phyloP scores from a whole-genome alignment of 2,329 filamentous ascomycete genomes.

The Microdochium trichocladiopsis region DNA sequence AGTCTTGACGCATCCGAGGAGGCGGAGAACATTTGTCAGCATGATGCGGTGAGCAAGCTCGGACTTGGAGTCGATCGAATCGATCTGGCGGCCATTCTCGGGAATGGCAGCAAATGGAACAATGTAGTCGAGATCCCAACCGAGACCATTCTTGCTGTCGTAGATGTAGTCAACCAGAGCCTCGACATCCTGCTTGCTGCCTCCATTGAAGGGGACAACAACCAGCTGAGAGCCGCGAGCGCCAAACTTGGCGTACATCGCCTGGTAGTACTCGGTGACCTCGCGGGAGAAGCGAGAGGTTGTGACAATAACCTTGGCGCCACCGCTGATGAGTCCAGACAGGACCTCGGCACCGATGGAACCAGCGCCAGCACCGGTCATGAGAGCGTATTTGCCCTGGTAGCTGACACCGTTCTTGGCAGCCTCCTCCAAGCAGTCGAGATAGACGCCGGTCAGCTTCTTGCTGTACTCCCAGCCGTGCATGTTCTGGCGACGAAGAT shows the following conservation, averaged over 20 bases:
- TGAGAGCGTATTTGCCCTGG: constrained; percentile 90
- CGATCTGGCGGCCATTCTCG: constrained; percentile 95
- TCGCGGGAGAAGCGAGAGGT: constrained; percentile 94
- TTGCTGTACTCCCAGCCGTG: constrained; percentile 99
- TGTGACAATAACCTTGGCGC: constrained; percentile 93
- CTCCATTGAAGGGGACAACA: constrained; percentile 98
- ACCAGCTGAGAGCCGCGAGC: constrained; percentile 93
- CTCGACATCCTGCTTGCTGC: constrained; percentile 96
- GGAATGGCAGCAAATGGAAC: constrained; percentile 96
- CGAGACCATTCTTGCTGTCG: constrained; percentile 89
- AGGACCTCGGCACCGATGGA: constrained; percentile 97
- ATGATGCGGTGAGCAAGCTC: constrained; percentile 98
- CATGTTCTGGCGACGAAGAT: constrained; percentile 87
- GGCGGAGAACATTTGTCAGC: constrained; percentile 91
- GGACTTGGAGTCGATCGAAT: constrained; percentile 92
- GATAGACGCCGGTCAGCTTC: constrained; percentile 88
- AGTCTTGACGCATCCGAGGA: constrained; percentile 83
- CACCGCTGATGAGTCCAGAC: constrained; percentile 91
- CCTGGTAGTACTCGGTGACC: constrained; percentile 98
- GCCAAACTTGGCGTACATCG: constrained; percentile 94
- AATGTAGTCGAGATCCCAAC: constrained; percentile 96
- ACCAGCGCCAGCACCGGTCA: constrained; percentile 96
- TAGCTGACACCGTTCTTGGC: constrained; percentile 85
- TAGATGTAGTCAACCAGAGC: constrained; percentile 95
- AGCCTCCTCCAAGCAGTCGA: constrained; percentile 85